phyloP scores from a whole-genome alignment of 1,284 basidiomycete genomes.

The Cutaneotrichosporon dermatis region DNA sequence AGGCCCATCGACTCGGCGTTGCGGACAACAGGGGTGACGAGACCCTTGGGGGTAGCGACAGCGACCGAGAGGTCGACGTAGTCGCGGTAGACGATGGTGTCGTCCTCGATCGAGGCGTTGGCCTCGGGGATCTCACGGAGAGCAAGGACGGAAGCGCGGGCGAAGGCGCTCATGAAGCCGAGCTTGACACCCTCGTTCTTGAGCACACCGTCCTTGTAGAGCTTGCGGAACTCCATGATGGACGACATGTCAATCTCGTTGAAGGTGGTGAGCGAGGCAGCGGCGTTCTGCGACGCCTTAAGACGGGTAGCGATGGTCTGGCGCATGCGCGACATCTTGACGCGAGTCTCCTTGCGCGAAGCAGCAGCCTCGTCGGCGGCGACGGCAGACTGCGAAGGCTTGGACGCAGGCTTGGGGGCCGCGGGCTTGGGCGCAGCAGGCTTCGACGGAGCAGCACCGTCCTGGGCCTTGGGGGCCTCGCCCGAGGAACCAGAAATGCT shows the following conservation, averaged over 20 bases:
- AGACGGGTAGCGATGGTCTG: constrained; percentile 93
- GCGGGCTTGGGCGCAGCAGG: constrained; percentile 11
- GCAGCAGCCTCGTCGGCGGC: constrained; percentile 60
- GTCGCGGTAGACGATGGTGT: constrained; percentile 93
- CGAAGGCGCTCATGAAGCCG: constrained; percentile 98
- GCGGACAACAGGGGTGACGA: constrained; percentile 93
- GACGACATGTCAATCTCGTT: constrained; percentile 99
- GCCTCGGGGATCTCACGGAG: constrained; percentile 89
- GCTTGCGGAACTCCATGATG: constrained; percentile 86
- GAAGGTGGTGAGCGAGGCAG: constrained; percentile 95
- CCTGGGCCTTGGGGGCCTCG: constrained; percentile 43
- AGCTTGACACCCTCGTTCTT: constrained; percentile 95
- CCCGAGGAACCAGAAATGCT: no score
- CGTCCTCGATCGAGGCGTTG: constrained; percentile 88
- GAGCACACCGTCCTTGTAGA: constrained; percentile 89
- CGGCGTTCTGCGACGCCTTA: constrained; percentile 97
- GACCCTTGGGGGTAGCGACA: constrained; percentile 93
- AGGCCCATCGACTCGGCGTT: constrained; percentile 85
- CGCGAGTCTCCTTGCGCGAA: constrained; percentile 75
- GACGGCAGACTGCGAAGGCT: constrained; percentile 13
- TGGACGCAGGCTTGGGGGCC: constrained; percentile 30
- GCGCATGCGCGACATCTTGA: constrained; percentile 98
- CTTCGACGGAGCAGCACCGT: constrained; percentile 44
- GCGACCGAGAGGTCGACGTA: constrained; percentile 93
- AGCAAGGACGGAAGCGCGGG: constrained; percentile 78